Base-by-base conservation (phyloP, 108 stramenopile species). In the Thalassiosira profunda region DNA sequence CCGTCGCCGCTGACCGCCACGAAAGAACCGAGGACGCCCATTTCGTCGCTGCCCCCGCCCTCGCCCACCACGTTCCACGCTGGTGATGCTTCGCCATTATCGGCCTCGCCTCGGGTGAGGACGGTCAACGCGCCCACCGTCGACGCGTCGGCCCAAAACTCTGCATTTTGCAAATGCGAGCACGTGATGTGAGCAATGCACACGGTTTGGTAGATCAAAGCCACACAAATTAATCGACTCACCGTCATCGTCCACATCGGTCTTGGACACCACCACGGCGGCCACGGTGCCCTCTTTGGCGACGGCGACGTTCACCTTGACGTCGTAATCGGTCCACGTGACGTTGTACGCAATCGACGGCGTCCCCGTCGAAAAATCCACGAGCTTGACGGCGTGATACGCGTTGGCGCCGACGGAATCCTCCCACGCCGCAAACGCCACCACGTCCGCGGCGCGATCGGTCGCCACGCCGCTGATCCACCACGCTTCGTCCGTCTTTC, bases 1-100 rank as follows among this genome's bases (percentile, higher is more conserved):
- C 84, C 84, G 51, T 82, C 70, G 15, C 52, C 61, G 11, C 69
- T 72, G 10, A 86, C 6, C 14, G 84, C 53, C 23, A 86, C 46
- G 17, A 65, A 67, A 18, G 60, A 21, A 23, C 84, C 84, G 63
- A 67, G 47, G 10, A 48, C 47, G 15, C 47, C 47, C 47, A 48
- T 48, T 2, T 25, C 54, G 31, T 56, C 54, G 33, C 54, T 56
- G 20, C 35, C 3, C 31, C 31, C 35, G 11, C 25, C 54, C 33
- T 56, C 35, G 6, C 54, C 54, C 6, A 56, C 5, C 2, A 56
- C 31, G 20, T 28, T 9, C 54, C 54, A 56, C 11, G n/a, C n/a
- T n/a, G n/a, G n/a, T n/a, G n/a, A n/a, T n/a, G n/a, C n/a, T 48
- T 48, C 47, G 28, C 47, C 38, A 17, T 6, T 18, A 56, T 1